Conservation (phyloP, 768 basidiomycete genomes). For the Piloderma croceum region DNA sequence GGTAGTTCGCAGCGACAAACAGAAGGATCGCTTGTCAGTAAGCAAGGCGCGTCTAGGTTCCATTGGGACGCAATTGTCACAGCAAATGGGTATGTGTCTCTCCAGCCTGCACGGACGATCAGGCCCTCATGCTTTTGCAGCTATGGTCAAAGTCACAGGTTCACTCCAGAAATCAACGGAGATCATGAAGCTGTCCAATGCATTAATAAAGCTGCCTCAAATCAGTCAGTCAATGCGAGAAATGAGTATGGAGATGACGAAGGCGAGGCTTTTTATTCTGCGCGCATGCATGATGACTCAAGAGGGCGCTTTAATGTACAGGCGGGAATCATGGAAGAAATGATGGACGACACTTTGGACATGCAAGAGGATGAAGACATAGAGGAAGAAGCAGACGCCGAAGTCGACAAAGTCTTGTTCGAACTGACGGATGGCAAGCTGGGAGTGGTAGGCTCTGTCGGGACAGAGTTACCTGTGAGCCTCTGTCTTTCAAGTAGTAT, state of each 20-base stretch:
- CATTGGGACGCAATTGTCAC: conserved; percentile 81
- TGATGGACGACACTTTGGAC: conserved; percentile 90
- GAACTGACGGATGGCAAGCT: conserved; percentile 95
- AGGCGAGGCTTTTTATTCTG: conserved; percentile 54
- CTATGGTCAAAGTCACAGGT: conserved; percentile 97
- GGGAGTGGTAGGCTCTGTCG: conserved; percentile 75
- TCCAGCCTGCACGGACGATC: not conserved
- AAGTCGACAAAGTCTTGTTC: conserved; percentile 94
- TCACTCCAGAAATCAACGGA: conserved; percentile 96
- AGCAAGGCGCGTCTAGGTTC: conserved; percentile 91
- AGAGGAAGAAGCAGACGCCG: conserved; percentile 93
- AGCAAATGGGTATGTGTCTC: conserved; percentile 76
- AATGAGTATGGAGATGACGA: conserved; percentile 99
- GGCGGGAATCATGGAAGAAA: conserved; percentile 98
- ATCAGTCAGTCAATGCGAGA: conserved; percentile 90
- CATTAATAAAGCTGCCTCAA: conserved; percentile 87
- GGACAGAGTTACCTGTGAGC: conserved; percentile 71
- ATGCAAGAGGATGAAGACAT: conserved; percentile 92
- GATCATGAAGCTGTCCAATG: conserved; percentile 97
- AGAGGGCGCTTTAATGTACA: too few relatives aligned
- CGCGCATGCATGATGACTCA: too few relatives aligned
- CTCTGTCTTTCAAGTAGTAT: conserved; percentile 1
- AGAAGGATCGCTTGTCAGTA: conserved; percentile 86
- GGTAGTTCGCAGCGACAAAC: conserved; percentile 91
- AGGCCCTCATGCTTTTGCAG: conserved; percentile 34